Evolutionary conservation across 805 yeast species (phyloP), one percentile per base, ranked within the genome.

Genomic region (Nakazawaea populi): DNA sequence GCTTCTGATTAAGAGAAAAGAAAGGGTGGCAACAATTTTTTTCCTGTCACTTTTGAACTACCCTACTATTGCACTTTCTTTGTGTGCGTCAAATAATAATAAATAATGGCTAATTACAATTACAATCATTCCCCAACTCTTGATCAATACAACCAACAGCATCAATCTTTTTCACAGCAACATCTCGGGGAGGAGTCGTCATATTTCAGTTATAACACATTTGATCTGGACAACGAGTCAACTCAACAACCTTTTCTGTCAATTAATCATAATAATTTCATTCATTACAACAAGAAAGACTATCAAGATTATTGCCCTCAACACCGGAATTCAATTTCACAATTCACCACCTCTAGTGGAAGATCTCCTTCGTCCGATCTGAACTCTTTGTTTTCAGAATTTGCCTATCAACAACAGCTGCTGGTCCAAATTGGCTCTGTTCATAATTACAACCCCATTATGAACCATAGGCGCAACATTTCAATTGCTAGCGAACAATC

Each of bases 401-500:
- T 9, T 9, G 41, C 32, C 24, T n/a, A 35, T 12, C 45, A 28
- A 30, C 40, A 24, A 39, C 41, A 18, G 39, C 30, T 9, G 37
- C 48, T 30, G 36, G 12, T 10, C 9, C 41, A 10, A 29, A n/a
- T n/a, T 31, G 27, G 36, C 36, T 29, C 34, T 42, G 8, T 24
- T 8, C 14, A 40, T 28, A 7, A 7, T 7, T 18, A 2, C 30
- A 40, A 40, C 30, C 12, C 31, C 43, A 40, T 28, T 40, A 42
- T 42, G 45, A 36, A 31, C 14, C 49, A 46, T 32, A 29, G 44
- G 27, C 44, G 35, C 39, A 39, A 10, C 32, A 18, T 50, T n/a
- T 42, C 53, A 10, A 51, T 46, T 5, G 40, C 53, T 9, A 51
- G 50, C 12, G 47, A 51, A 39, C 53, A 51, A 27, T 45, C 52